Base-by-base conservation (phyloP, 1,284 basidiomycete genomes). In the Neolentinus lepideus region DNA sequence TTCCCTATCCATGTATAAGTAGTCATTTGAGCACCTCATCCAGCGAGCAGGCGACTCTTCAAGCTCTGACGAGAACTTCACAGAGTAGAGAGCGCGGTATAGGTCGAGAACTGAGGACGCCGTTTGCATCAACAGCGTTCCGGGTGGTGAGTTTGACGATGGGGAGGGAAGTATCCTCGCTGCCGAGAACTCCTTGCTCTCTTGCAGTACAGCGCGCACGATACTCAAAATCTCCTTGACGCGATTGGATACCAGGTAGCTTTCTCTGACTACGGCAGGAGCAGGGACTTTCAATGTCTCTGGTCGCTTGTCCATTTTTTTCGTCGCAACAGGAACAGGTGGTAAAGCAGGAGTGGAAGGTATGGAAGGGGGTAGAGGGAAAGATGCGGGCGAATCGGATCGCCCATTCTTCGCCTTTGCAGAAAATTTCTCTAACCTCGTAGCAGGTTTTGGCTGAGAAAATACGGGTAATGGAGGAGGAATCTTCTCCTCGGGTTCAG, bases 1-100 rank as follows among this genome's bases (percentile, higher is more conserved):
- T 66, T 80, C 79, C 26, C 69, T 75, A 47, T 69, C 74, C 57
- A 98, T 73, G 67, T 88, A 94, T 25, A 79, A 67, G 62, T 88
- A 93, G 61, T 97, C 92, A 68, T 98, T 98, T 24, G 90, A 85
- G 66, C 92, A 90, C 53, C 88, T 83, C 79, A 98, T 87, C 1
- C 81, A 75, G 26, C 79, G 71, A 14, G 83, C 80, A 3, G 87
- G 75, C 0, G 80, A 78, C 33, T 78, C 71, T 14, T 71, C 64
- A 36, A 92, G 70, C 25, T 77, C 73, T 22, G 73, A 64, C 1
- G 76, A 71, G 60, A 86, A 87, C 45, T 79, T 77, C 6, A 88
- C 79, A n/a, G 91, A 92, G 67, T 90, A 87, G 29, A 95, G 71
- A 0, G 89, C 91, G 43, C 88, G 83, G 70, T 88, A 92, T 4